Conservation (phyloP, 2,329 filamentous ascomycete species). For the Cladophialophora immunda region DNA sequence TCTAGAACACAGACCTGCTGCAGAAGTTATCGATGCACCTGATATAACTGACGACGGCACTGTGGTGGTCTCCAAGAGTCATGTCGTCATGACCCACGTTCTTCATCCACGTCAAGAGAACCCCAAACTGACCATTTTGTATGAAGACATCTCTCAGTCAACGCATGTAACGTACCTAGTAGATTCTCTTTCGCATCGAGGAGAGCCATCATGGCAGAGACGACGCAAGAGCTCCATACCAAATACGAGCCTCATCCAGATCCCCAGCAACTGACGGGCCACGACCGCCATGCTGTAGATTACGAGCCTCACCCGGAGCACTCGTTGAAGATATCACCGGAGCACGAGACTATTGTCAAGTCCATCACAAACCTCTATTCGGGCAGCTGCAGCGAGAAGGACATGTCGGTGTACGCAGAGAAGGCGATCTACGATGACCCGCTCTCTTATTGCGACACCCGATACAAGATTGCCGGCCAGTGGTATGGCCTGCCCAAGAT, state of each 20-base stretch:
- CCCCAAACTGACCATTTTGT: neutral
- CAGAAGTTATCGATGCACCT: neutral
- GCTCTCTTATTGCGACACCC: constrained; percentile 59
- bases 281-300: constrained; percentile 48
- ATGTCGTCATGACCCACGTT: neutral
- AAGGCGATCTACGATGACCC: constrained; percentile 59
- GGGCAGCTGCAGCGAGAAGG: constrained; percentile 56
- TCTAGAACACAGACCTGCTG: neutral
- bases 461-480: constrained; percentile 59
- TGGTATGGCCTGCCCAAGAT: constrained; percentile 41
- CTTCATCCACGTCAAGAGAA: neutral
- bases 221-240: constrained; percentile 35
- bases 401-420: constrained; percentile 60
- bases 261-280: constrained; percentile 39
- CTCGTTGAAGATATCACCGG: constrained; percentile 47
- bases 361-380: constrained; percentile 57
- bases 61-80: neutral
- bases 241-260: constrained; percentile 41
- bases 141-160: neutral
- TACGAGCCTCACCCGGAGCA: constrained; percentile 53
- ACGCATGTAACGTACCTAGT: neutral
- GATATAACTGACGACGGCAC: neutral
- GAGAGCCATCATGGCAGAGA: neutral
- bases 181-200: neutral
- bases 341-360: constrained; percentile 53